Percentiles rank a stretch among this genome's conserved stretches.
Conservation (phyloP, 208 protist species). For the Trypanosoma boissoni region DNA sequence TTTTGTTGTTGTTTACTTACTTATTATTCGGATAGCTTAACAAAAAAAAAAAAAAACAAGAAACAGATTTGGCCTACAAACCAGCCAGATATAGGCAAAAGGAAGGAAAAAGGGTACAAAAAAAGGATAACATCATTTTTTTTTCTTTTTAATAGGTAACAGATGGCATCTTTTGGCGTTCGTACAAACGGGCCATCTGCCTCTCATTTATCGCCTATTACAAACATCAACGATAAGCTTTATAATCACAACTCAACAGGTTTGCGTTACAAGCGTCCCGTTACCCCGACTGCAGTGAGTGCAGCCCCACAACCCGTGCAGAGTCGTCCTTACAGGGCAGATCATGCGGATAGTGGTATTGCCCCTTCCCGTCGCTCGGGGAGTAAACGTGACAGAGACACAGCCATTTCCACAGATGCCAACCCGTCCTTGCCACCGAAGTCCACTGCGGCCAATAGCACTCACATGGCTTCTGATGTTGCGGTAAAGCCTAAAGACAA, state of each 20-base stretch:
- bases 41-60: constrained; percentile 14
- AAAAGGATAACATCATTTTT: too few relatives aligned
- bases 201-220: not conserved
- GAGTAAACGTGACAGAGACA: constrained; percentile 60
- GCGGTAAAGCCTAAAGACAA: not conserved
- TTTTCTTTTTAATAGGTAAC: constrained; percentile 7
- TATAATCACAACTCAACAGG: constrained; percentile 6
- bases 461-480: not conserved
- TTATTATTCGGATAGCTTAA: constrained; percentile 9
- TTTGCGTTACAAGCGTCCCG: not conserved
- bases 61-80: constrained; percentile 1
- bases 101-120: too few relatives aligned
- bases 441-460: constrained; percentile 11
- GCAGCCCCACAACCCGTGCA: not conserved
- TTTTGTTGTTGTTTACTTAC: constrained; percentile 11
- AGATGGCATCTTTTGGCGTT: not conserved
- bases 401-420: constrained; percentile 43
- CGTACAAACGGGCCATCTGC: not conserved
- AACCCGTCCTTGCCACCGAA: not conserved
- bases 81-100: too few relatives aligned
- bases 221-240: constrained; percentile 5
- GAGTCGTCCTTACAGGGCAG: too few relatives aligned
- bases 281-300: not conserved
- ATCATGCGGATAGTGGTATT: too few relatives aligned
- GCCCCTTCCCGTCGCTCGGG: constrained; percentile 50